These are phyloP conservation scores for Lentinula boryana DNA, from an alignment of 768 basidiomycete genomes.

Conservation along the genomic window DNA sequence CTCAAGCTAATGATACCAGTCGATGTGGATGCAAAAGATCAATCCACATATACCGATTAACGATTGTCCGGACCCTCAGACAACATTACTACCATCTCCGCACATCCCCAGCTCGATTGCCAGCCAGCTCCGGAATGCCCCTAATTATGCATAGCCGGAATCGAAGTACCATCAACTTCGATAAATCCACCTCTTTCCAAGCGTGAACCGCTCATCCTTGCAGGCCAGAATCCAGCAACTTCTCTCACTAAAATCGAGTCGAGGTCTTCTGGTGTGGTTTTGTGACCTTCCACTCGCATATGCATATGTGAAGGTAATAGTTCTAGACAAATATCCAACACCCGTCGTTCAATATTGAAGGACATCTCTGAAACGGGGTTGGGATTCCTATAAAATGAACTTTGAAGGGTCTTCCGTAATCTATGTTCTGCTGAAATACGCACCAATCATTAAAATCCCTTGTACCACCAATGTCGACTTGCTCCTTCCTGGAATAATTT, in stretches of 20 bases:
- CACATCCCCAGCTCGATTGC: slow-evolving; percentile 8
- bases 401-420: background rate
- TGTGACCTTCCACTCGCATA: background rate
- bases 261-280: slow-evolving; percentile 4
- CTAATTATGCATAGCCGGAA: slow-evolving; percentile 6
- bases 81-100: slow-evolving; percentile 4
- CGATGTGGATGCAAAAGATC: background rate
- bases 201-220: slow-evolving; percentile 5
- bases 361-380: background rate
- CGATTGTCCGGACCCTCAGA: background rate
- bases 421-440: background rate
- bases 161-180: background rate
- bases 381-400: background rate
- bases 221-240: slow-evolving; percentile 6
- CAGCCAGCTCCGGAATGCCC: slow-evolving; percentile 9
- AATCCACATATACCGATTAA: background rate
- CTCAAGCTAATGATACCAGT: background rate
- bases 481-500: slow-evolving; percentile 5
- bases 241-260: background rate
- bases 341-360: slow-evolving; percentile 1
- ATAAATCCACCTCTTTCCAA: slow-evolving; percentile 2
- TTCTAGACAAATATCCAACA: slow-evolving; percentile 3
- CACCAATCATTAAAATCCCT: slow-evolving; percentile 6
- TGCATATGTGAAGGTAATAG: background rate
- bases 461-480: slow-evolving; percentile 9